Evolutionary conservation across 2,329 filamentous ascomycete species (phyloP).

Genomic region (Aspergillus floridensis): DNA sequence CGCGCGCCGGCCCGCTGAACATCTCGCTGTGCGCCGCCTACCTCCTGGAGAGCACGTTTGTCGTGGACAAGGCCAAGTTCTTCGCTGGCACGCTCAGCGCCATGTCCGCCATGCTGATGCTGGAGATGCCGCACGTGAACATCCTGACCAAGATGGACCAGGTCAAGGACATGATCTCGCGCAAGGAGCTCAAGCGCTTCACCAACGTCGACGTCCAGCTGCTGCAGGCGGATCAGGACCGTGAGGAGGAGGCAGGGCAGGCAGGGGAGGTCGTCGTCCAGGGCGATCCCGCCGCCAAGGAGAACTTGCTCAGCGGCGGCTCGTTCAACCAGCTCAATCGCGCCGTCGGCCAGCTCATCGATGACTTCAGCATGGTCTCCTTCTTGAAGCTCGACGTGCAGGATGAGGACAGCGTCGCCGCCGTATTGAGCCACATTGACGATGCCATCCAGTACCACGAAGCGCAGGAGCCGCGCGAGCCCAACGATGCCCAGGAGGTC

Average conservation of each 20-base stretch:
- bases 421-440: conserved; percentile 86
- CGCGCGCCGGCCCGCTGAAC: conserved; percentile 74
- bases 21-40: conserved; percentile 92
- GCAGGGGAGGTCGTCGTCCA: too few species aligned
- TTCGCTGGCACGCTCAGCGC: conserved; percentile 93
- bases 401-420: conserved; percentile 85
- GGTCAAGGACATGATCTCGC: conserved; percentile 81
- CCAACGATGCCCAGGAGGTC: conserved; percentile 62
- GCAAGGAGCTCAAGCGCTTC: conserved; percentile 85
- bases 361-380: conserved; percentile 97
- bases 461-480: conserved; percentile 85
- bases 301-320: conserved; percentile 72
- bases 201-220: conserved; percentile 80
- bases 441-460: conserved; percentile 93
- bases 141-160: conserved; percentile 98
- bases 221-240: conserved; percentile 63
- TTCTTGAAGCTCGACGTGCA: conserved; percentile 87
- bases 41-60: conserved; percentile 91
- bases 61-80: conserved; percentile 94
- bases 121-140: conserved; percentile 95
- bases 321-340: conserved; percentile 81
- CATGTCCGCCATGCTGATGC: conserved; percentile 99
- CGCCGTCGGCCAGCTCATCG: conserved; percentile 86
- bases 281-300: conserved; percentile 62
- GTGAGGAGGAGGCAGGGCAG: too few species aligned